Conservation (phyloP, 2,329 filamentous ascomycete species). For the Fusarium austroafricanum region DNA sequence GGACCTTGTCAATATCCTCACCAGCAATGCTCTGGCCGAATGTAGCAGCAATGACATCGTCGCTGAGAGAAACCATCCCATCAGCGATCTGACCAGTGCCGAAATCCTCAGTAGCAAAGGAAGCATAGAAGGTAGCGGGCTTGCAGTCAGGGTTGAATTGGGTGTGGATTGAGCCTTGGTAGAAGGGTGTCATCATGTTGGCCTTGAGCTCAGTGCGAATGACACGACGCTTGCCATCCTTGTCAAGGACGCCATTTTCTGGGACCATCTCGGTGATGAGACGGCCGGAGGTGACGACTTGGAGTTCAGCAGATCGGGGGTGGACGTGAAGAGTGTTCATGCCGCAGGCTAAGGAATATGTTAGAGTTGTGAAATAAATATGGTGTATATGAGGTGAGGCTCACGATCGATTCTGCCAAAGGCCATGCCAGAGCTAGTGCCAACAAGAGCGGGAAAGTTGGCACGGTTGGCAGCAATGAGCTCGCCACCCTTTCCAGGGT, state of each 20-base stretch:
- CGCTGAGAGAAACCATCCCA: slow-evolving; percentile 60
- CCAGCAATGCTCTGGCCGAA: slow-evolving; percentile 60
- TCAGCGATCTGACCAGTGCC: slow-evolving; percentile 64
- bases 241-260: slow-evolving; percentile 60
- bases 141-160: slow-evolving; percentile 68
- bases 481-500: slow-evolving; percentile 56
- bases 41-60: slow-evolving; percentile 59
- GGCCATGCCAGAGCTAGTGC: slow-evolving; percentile 62
- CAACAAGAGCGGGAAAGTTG: slow-evolving; percentile 67
- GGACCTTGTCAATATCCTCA: slow-evolving; percentile 59
- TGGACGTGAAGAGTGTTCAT: slow-evolving; percentile 69
- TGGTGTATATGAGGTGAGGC: neutral
- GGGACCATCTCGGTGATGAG: slow-evolving; percentile 64
- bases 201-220: slow-evolving; percentile 56
- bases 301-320: slow-evolving; percentile 65
- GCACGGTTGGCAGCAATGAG: slow-evolving; percentile 65
- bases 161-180: slow-evolving; percentile 65
- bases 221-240: slow-evolving; percentile 54
- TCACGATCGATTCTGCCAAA: slow-evolving; percentile 61
- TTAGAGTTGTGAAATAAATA: slow-evolving; percentile 20
- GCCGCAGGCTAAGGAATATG: slow-evolving; percentile 56
- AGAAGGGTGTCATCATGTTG: slow-evolving; percentile 65
- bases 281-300: slow-evolving; percentile 61
- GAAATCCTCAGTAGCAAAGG: slow-evolving; percentile 63
- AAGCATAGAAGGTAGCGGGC: slow-evolving; percentile 61